Conservation (phyloP, 305 asterid species). For the Solanum hybrid region DNA sequence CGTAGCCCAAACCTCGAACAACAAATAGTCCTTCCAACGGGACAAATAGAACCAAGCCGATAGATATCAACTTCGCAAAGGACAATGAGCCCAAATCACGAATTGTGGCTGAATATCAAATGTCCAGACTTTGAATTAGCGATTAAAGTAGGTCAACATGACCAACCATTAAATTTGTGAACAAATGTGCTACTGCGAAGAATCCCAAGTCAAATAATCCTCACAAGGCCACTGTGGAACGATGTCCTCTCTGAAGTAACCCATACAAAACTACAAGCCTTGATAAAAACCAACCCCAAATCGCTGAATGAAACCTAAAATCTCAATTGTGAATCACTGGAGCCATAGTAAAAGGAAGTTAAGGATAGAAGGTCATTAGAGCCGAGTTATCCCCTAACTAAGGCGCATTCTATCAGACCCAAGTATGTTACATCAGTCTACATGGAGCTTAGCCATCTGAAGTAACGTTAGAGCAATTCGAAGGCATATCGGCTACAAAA, state of each 20-base stretch:
- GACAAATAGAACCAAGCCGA: background rate
- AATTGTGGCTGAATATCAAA: background rate
- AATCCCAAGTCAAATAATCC: background rate
- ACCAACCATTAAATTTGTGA: background rate
- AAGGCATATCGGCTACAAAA: background rate
- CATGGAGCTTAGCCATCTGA: background rate
- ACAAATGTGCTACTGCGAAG: background rate
- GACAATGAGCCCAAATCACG: background rate
- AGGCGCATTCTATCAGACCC: background rate
- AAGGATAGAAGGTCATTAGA: background rate
- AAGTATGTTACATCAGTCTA: background rate
- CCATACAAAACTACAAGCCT: background rate
- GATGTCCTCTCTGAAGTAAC: background rate
- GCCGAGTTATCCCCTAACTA: background rate
- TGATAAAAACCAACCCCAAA: background rate
- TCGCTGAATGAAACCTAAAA: background rate
- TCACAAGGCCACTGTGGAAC: background rate
- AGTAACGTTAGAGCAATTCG: background rate
- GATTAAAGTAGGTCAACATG: background rate
- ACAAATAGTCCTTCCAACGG: background rate
- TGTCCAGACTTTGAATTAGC: background rate
- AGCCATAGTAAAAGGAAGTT: background rate
- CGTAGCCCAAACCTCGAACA: background rate
- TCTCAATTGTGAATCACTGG: background rate
- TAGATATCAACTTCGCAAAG: background rate